Conservation (phyloP, 306 rosid genomes). For the Betula pendula region DNA sequence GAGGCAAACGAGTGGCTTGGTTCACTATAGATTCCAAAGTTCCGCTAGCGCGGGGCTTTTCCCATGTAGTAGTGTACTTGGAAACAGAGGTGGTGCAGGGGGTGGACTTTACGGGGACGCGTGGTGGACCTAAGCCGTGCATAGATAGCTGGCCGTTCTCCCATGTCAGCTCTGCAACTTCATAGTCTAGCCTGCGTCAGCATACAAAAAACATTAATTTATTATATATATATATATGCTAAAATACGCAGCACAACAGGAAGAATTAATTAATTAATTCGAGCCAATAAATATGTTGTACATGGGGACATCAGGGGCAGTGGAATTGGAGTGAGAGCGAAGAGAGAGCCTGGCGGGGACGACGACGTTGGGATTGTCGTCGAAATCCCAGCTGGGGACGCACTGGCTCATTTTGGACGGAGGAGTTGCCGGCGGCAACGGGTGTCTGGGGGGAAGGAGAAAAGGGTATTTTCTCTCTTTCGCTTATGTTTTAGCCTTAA, state of each 20-base stretch:
- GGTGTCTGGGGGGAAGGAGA: not conserved
- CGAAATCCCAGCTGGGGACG: slow-evolving; percentile 87
- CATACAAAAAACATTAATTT: not conserved
- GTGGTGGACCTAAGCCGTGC: slow-evolving; percentile 78
- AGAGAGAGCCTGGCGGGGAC: slow-evolving; percentile 35
- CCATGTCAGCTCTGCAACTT: slow-evolving; percentile 92
- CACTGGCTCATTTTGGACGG: slow-evolving; percentile 67
- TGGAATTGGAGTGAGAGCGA: slow-evolving; percentile 54
- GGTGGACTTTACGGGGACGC: slow-evolving; percentile 32
- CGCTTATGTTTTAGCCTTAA: not conserved
- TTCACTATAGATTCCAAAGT: slow-evolving; percentile 88
- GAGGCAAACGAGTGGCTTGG: slow-evolving; percentile 59
- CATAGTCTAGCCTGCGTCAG: slow-evolving; percentile 63
- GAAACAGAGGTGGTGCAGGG: not conserved
- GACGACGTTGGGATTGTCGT: slow-evolving; percentile 36
- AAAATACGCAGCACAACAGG: too few relatives aligned
- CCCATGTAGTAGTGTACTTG: slow-evolving; percentile 67
- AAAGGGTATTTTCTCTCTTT: not conserved
- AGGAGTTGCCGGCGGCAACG: not conserved
- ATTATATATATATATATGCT: too few relatives aligned
- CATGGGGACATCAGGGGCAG: slow-evolving; percentile 57
- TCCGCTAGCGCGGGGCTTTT: slow-evolving; percentile 74
- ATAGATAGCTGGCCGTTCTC: slow-evolving; percentile 80
- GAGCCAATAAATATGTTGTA: too few relatives aligned
- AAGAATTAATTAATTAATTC: too few relatives aligned